Evolutionary conservation across 768 basidiomycete species (phyloP).

Genomic region (Fistulinella prunicolor): DNA sequence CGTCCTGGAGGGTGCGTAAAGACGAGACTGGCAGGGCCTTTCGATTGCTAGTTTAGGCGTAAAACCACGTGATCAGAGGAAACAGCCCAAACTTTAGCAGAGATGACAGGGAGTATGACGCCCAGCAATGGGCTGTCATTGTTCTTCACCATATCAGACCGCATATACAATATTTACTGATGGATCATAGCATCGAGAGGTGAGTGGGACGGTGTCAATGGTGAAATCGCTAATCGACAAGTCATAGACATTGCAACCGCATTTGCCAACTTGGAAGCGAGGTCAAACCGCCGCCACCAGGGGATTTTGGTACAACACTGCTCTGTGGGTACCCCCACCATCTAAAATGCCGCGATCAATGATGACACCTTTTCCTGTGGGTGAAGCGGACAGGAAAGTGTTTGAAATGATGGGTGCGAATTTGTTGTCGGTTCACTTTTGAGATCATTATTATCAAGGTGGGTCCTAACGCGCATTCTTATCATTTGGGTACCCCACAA

Average conservation of each 20-base stretch:
- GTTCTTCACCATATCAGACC: conserved; percentile 77
- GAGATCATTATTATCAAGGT: conserved; percentile 98
- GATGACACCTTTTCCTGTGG: conserved; percentile 57
- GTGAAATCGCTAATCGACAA: conserved; percentile 27
- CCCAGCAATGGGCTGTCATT: conserved; percentile 78
- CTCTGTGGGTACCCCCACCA: conserved; percentile 9
- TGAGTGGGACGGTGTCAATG: conserved; percentile 20
- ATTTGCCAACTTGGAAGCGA: conserved; percentile 59
- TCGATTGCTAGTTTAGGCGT: conserved; percentile 65
- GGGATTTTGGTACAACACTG: conserved; percentile 49
- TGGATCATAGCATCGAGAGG: conserved; percentile 26
- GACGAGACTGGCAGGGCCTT: conserved; percentile 48
- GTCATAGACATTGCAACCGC: conserved; percentile 36
- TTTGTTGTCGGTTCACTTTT: conserved; percentile 85
- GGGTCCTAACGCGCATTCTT: conserved; percentile 18
- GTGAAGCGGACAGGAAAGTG: conserved; percentile 63
- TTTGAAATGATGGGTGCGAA: conserved; percentile 76
- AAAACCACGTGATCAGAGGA: conserved; percentile 48
- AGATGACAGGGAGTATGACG: conserved; percentile 55
- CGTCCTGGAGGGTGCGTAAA: conserved; percentile 45
- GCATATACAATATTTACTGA: conserved; percentile 42
- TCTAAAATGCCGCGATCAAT: conserved; percentile 36
- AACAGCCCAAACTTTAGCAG: conserved; percentile 41
- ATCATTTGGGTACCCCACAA: background rate
- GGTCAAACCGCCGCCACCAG: conserved; percentile 76